Base-by-base conservation (phyloP, 148 eudicot species). In the Vaccinium myrtillus region DNA sequence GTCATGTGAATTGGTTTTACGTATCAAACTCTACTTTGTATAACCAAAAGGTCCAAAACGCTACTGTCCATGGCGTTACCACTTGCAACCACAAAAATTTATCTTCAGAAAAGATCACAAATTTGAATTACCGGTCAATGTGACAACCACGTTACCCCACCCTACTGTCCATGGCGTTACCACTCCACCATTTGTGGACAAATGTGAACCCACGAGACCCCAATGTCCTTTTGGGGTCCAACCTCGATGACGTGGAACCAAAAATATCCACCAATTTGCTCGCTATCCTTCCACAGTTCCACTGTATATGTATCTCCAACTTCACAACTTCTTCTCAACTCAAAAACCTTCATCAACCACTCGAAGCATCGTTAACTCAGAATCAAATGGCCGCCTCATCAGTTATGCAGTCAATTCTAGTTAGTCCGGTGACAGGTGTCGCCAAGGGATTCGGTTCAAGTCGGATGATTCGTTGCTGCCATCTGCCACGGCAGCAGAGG, bases 401-500 rank as follows among this genome's bases (percentile, higher is more conserved):
- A 74, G 85, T 79, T 30, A 54, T 88, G 85, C 93, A 91, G 77
- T 77, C 89, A 67, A 8, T 86, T 16, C 65, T 87, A 32, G 87
- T 51, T 1, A 85, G 84, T 27, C 87, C 93, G 0, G n/a, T 65
- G 9, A 8, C 73, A 8, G 73, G 83, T n/a, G 59, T 79, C 4
- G 36, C 23, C 0, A 81, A 11, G 8, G 50, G 84, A 14, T 53
- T 82, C 5, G 71, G 89, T 59, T 36, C 61, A 27, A 81, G 79
- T 23, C 65, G 25, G 49, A 55, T 39, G 14, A 8, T 48, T 5
- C 54, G 84, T 2, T 0, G 70, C 5, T 74, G 87, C 83, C 49
- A 25, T 10, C 12, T 18, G 53, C 81, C 88, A 12, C 87, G 82
- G 6, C 32, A 82, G 50, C 65, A 54, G 56, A 88, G 67, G 81